A percentile compares a stretch with the other conserved stretches of the same genome.
These are phyloP conservation scores for Ophiosphaerella korrae DNA, from an alignment of 2,329 filamentous ascomycete genomes.

Conservation along the genomic window DNA sequence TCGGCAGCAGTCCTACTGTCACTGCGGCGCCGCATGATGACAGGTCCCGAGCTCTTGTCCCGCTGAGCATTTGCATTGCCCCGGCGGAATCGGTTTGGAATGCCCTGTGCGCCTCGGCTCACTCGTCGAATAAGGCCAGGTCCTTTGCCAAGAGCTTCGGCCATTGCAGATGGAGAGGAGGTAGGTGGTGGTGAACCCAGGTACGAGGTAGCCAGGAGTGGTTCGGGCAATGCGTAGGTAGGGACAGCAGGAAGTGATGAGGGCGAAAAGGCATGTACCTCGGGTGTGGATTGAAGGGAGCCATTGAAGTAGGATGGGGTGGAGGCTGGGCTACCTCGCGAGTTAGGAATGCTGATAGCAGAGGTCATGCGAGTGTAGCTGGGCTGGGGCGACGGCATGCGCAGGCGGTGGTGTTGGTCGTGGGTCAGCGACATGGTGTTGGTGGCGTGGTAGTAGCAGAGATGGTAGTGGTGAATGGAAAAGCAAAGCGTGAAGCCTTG, in stretches of 20 bases:
- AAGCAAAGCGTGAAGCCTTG: constrained; percentile 12
- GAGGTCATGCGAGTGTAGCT: constrained; percentile 35
- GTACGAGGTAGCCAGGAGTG: constrained; percentile 62
- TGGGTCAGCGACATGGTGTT: constrained; percentile 33
- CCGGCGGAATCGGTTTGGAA: constrained; percentile 71
- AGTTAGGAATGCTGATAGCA: constrained; percentile 44
- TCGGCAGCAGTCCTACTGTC: constrained; percentile 78
- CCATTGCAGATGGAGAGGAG: constrained; percentile 62
- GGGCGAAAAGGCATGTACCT: constrained; percentile 61
- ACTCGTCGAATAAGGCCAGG: constrained; percentile 79
- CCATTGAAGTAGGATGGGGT: constrained; percentile 55
- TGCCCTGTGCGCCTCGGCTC: constrained; percentile 78
- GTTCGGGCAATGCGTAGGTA: constrained; percentile 73
- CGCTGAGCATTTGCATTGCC: constrained; percentile 77
- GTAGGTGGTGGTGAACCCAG: constrained; percentile 39
- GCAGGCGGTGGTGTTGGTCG: constrained; percentile 34
- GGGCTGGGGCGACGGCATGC: constrained; percentile 41
- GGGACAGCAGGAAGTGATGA: constrained; percentile 52
- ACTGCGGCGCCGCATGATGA: constrained; percentile 83
- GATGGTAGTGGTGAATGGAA: constrained; percentile 9
- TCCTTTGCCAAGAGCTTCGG: constrained; percentile 65
- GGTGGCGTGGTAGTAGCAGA: constrained; percentile 14
- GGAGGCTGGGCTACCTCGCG: constrained; percentile 48
- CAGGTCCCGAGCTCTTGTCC: constrained; percentile 87
- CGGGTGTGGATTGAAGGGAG: constrained; percentile 71